These are phyloP conservation scores for Botryotinia narcissicola DNA, from an alignment of 2,329 filamentous ascomycete genomes.

Conservation along the genomic window DNA sequence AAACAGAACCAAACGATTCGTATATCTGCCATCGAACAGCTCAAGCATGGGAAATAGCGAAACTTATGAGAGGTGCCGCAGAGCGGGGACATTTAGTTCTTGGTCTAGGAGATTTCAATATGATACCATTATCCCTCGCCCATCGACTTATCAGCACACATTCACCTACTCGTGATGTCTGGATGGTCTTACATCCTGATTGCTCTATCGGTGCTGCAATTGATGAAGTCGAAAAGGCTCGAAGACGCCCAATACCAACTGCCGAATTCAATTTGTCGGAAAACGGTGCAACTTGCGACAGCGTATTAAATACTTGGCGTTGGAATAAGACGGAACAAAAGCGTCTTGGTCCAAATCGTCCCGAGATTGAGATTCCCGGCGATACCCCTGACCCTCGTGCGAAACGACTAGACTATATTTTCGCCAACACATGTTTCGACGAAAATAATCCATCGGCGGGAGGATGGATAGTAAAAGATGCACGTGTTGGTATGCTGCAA, in stretches of 20 bases:
- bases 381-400: slow-evolving; percentile 67
- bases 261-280: slow-evolving; percentile 73
- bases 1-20: slow-evolving; percentile 72
- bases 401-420: slow-evolving; percentile 95
- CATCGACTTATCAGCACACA: slow-evolving; percentile 80
- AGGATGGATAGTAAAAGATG: slow-evolving; percentile 68
- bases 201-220: slow-evolving; percentile 74
- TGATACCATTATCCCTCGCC: slow-evolving; percentile 82
- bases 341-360: slow-evolving; percentile 61
- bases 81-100: slow-evolving; percentile 81
- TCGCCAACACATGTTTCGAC: slow-evolving; percentile 60
- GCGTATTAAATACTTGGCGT: slow-evolving; percentile 86
- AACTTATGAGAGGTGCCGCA: slow-evolving; percentile 77
- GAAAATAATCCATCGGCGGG: slow-evolving; percentile 32
- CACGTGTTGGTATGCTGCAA: slow-evolving; percentile 74
- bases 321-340: slow-evolving; percentile 74
- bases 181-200: slow-evolving; percentile 79
- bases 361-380: slow-evolving; percentile 59
- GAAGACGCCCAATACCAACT: slow-evolving; percentile 66
- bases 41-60: slow-evolving; percentile 93
- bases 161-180: slow-evolving; percentile 75
- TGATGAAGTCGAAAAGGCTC: slow-evolving; percentile 63
- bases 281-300: slow-evolving; percentile 87
- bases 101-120: slow-evolving; percentile 92
- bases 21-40: slow-evolving; percentile 89